Conservation (phyloP, 1,284 basidiomycete genomes). For the Heterobasidion occidentale region DNA sequence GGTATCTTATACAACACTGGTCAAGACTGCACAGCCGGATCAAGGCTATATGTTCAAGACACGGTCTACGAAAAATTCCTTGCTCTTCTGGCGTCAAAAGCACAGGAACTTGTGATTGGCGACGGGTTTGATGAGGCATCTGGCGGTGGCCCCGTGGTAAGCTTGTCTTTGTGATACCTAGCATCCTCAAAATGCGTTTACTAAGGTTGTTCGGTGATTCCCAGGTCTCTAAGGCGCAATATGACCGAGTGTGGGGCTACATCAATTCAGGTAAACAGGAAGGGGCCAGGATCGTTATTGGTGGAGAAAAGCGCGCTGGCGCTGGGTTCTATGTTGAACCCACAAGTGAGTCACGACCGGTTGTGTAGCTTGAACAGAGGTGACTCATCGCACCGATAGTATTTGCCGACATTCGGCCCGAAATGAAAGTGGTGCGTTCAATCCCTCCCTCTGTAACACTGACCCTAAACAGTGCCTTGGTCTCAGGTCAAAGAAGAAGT, state of each 20-base stretch:
- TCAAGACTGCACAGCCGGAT: conserved; percentile 86
- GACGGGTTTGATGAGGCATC: conserved; percentile 72
- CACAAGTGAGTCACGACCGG: conserved; percentile 46
- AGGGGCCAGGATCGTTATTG: conserved; percentile 75
- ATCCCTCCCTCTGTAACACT: neutral
- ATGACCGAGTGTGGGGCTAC: conserved; percentile 84
- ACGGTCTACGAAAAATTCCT: conserved; percentile 82
- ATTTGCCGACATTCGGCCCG: conserved; percentile 60
- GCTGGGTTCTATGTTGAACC: conserved; percentile 75
- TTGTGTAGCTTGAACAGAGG: neutral
- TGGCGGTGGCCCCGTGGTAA: conserved; percentile 75
- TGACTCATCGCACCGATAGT: conserved; percentile 32
- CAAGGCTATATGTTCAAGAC: conserved; percentile 79
- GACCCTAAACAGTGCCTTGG: neutral
- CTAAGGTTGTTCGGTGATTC: neutral
- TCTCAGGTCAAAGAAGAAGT: conserved; percentile 71
- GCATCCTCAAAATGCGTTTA: neutral
- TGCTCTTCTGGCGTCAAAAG: conserved; percentile 55
- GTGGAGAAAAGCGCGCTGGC: conserved; percentile 64
- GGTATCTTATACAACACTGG: conserved; percentile 81
- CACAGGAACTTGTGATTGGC: conserved; percentile 68
- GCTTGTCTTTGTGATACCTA: conserved; percentile 13
- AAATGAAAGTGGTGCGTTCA: conserved; percentile 70
- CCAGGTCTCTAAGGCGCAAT: conserved; percentile 78
- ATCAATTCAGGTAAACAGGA: conserved; percentile 82